These are phyloP conservation scores for Pseudopyrenochaeta lycopersici DNA, from an alignment of 2,329 filamentous ascomycete genomes.

Conservation along the genomic window DNA sequence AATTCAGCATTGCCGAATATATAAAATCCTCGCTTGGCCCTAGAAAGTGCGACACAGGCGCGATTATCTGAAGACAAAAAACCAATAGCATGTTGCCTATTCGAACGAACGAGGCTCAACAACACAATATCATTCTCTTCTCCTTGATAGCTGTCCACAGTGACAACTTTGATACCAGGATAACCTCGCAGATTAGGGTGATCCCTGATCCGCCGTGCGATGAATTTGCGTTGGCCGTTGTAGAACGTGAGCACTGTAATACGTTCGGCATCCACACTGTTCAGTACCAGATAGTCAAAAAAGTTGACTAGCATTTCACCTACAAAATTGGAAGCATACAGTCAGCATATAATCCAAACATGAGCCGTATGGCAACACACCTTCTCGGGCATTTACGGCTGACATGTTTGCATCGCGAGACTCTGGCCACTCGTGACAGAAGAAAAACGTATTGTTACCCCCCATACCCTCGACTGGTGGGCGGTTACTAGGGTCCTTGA, in stretches of 20 bases:
- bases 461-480: constrained; percentile 70
- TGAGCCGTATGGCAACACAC: background rate
- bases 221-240: constrained; percentile 77
- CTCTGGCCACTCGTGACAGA: constrained; percentile 73
- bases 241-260: constrained; percentile 91
- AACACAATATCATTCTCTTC: constrained; percentile 88
- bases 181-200: constrained; percentile 52
- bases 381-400: constrained; percentile 73
- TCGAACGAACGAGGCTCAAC: constrained; percentile 81
- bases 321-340: background rate
- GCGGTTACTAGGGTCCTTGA: constrained; percentile 56
- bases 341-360: background rate
- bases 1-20: constrained; percentile 80
- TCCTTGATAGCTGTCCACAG: constrained; percentile 85
- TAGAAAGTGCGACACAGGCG: constrained; percentile 70
- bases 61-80: constrained; percentile 75
- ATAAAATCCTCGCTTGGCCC: constrained; percentile 82
- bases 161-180: constrained; percentile 68
- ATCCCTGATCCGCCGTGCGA: constrained; percentile 61
- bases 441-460: constrained; percentile 67
- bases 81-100: constrained; percentile 66
- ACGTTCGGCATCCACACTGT: constrained; percentile 65
- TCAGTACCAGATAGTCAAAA: constrained; percentile 74
- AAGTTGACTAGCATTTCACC: constrained; percentile 80
- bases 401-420: constrained; percentile 69